Conservation (phyloP, 2,329 filamentous ascomycete genomes). For the Xenoacremonium recifei region DNA sequence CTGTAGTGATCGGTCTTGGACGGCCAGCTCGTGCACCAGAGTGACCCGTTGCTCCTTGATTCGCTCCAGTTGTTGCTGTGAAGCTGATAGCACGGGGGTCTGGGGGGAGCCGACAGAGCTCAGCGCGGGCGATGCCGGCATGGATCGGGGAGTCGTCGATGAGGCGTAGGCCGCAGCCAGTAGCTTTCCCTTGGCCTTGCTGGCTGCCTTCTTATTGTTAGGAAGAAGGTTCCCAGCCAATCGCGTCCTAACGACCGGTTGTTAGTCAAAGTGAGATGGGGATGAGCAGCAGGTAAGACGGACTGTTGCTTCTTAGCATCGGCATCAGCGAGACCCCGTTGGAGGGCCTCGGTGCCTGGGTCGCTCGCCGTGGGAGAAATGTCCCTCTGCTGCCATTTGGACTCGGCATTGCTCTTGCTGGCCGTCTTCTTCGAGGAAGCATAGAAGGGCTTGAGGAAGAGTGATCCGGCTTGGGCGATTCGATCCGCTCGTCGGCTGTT, state of each 20-base stretch:
- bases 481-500: constrained; percentile 45
- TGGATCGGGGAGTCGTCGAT: constrained; percentile 36
- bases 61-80: constrained; percentile 51
- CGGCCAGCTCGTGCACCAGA: constrained; percentile 61
- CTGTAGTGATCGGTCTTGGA: constrained; percentile 48
- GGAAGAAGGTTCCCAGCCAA: constrained; percentile 33
- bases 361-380: constrained; percentile 42
- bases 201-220: constrained; percentile 30
- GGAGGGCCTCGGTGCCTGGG: constrained; percentile 50
- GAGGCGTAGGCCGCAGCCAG: constrained; percentile 39
- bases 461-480: constrained; percentile 50
- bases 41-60: constrained; percentile 52
- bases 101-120: constrained; percentile 55
- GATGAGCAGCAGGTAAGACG: constrained; percentile 16
- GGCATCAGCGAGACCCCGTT: constrained; percentile 38
- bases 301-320: constrained; percentile 37
- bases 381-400: constrained; percentile 28
- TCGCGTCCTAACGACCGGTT: constrained; percentile 27
- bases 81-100: constrained; percentile 47
- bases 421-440: constrained; percentile 24
- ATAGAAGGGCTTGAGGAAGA: constrained; percentile 43
- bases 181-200: constrained; percentile 43
- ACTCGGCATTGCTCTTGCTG: constrained; percentile 30
- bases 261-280: constrained; percentile 26
- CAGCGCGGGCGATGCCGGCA: constrained; percentile 55